A percentile compares a stretch with the other conserved stretches of the same genome.
These are phyloP conservation scores for Solanum medicagineum DNA, from an alignment of 257 asterid genomes.

Conservation along the genomic window DNA sequence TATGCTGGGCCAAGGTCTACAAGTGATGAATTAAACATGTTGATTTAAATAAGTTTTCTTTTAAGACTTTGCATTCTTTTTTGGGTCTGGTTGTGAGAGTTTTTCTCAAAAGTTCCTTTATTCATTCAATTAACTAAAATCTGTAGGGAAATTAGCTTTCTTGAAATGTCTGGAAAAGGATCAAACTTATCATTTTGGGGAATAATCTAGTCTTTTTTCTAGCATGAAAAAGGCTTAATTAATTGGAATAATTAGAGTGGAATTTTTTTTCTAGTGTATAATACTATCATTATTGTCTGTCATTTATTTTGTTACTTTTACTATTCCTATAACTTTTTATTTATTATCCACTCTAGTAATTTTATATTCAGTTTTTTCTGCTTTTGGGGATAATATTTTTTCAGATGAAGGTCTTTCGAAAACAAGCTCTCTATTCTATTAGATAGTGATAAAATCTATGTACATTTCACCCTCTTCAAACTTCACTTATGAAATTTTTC, in stretches of 20 bases:
- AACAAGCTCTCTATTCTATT: too few relatives aligned
- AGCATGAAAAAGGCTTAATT: background rate
- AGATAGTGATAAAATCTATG: too few relatives aligned
- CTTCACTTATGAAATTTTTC: too few relatives aligned
- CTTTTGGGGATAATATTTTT: too few relatives aligned
- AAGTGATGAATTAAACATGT: background rate
- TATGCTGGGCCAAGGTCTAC: background rate
- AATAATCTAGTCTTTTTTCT: background rate
- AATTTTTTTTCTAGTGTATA: background rate
- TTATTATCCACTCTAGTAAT: too few relatives aligned
- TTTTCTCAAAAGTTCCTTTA: background rate
- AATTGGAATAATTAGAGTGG: background rate
- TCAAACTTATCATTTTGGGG: background rate
- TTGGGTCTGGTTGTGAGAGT: background rate
- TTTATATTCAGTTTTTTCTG: too few relatives aligned
- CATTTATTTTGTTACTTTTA: too few relatives aligned
- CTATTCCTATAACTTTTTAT: too few relatives aligned
- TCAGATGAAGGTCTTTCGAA: too few relatives aligned
- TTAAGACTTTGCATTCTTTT: background rate
- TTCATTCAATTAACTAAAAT: too few relatives aligned
- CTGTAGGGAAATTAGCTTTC: background rate
- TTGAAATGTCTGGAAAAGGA: background rate
- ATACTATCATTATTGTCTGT: background rate
- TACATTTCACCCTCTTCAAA: too few relatives aligned
- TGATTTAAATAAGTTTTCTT: background rate